Percentiles rank a stretch among this genome's conserved stretches.
Evolutionary conservation across 306 rosid genomes (phyloP).

Genomic region (Bauhinia variegata): DNA sequence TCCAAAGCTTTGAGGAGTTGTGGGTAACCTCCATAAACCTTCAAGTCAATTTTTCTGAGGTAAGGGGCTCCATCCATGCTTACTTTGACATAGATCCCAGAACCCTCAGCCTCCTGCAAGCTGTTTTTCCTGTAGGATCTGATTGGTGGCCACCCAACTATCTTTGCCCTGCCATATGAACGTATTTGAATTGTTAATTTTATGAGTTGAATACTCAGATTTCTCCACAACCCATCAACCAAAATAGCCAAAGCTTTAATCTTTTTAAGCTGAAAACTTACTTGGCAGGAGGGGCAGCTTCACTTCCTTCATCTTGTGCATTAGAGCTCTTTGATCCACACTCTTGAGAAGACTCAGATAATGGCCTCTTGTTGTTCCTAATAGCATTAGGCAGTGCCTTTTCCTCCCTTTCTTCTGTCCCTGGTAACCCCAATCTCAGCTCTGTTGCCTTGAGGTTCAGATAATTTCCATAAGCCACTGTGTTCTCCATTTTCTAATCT

Average conservation of each 20-base stretch:
- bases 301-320: constrained; percentile 26
- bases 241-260: no score
- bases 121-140: constrained; percentile 74
- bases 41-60: constrained; percentile 85
- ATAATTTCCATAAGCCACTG: constrained; percentile 51
- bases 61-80: constrained; percentile 99
- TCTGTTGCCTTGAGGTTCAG: constrained; percentile 86
- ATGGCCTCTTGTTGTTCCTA: constrained; percentile 61
- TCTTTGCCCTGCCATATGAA: constrained; percentile 62
- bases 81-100: constrained; percentile 77
- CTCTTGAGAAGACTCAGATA: constrained; percentile 44
- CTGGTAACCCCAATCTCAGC: constrained; percentile 80
- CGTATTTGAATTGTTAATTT: not conserved
- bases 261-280: constrained; percentile 35
- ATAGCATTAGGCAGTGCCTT: constrained; percentile 1
- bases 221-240: no score
- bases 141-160: constrained; percentile 97
- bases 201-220: constrained; percentile 20
- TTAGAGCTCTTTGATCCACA: constrained; percentile 42
- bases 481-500: constrained; percentile 51
- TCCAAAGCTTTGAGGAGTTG: constrained; percentile 74
- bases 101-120: constrained; percentile 60
- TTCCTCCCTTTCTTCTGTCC: constrained; percentile 50
- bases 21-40: constrained; percentile 59
- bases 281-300: constrained; percentile 68